Evolutionary conservation across 345 rosid species (phyloP), one percentile per base, ranked within the genome.

Genomic region (Euphorbia lathyris): DNA sequence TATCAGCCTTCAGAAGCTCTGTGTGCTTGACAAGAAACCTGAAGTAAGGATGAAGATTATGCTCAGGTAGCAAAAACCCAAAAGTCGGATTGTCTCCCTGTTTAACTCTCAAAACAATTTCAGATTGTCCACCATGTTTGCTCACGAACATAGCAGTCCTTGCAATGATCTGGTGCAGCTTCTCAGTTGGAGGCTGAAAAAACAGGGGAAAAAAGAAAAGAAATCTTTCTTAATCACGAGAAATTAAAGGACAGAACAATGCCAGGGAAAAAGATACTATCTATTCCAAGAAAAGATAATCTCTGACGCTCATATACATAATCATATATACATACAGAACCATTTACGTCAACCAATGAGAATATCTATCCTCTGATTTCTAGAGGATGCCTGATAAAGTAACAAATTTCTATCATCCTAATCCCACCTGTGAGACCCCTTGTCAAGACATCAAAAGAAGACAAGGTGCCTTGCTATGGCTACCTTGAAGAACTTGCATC

Each of bases 381-480:
- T 81, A 74, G 73, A 68, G 76, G 82, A 77, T 81, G 79, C 86
- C 86, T 74, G 83, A 78, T 25, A 79, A 81, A 66, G 85, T 81
- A 86, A 83, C 64, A 72, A 77, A 80, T 80, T 77, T 78, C 77
- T 86, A 83, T 82, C 89, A 92, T 84, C 89, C 88, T 88, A 88
- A 90, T 83, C 97, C 97, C 97, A 94, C 99, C 97, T 90, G 96
- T 80, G 78, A 68, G 79, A 86, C 91, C 92, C 90, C 83, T 86
- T 87, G 92, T 85, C 96, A 90, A 85, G 91, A 88, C 87, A 91
- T 91, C 90, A 84, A 81, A 89, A 89, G 86, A 83, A 84, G 89
- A 91, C 90, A 94, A 89, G 96, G 95, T 82, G 93, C 88, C 89
- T 72, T 81, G 77, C 87, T 72, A 83, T 80, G 82, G 86, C 85